phyloP scores from a whole-genome alignment of 495 filamentous ascomycete species.

The Podospora conica region DNA sequence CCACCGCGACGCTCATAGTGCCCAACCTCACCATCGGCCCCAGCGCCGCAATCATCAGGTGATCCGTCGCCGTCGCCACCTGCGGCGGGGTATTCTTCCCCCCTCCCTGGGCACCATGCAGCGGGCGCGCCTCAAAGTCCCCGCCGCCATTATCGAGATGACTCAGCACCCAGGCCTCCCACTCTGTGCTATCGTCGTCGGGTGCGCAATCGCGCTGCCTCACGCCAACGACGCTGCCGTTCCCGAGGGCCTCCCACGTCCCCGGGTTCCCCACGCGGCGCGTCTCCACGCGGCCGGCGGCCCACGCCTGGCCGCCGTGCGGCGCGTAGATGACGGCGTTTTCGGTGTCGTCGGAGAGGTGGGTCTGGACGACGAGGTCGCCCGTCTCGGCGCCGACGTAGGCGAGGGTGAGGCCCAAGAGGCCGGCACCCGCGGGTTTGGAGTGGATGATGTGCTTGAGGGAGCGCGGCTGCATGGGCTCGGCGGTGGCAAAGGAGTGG shows the following conservation, averaged over 20 bases:
- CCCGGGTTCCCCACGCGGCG: constrained; percentile 43
- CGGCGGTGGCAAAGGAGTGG: constrained; percentile 51
- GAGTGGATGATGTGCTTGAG: constrained; percentile 45
- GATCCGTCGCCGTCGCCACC: constrained; percentile 15
- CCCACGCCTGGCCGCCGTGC: constrained; percentile 35
- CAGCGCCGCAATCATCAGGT: constrained; percentile 52
- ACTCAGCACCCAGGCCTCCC: constrained; percentile 63
- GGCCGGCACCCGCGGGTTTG: constrained; percentile 39
- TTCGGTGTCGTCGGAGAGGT: constrained; percentile 43
- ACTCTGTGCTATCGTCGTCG: constrained; percentile 25
- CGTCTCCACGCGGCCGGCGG: constrained; percentile 31
- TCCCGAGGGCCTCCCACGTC: constrained; percentile 40
- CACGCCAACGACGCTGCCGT: constrained; percentile 46
- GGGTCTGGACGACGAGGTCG: constrained; percentile 51
- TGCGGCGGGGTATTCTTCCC: constrained; percentile 18
- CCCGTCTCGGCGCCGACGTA: constrained; percentile 47
- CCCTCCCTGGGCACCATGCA: constrained; percentile 26
- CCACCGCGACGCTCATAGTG: constrained; percentile 54
- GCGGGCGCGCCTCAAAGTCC: constrained; percentile 33
- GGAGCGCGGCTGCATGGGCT: constrained; percentile 47
- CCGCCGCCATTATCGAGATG: constrained; percentile 29
- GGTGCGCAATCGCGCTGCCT: constrained; percentile 14
- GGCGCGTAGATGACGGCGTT: constrained; percentile 36
- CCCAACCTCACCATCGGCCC: constrained; percentile 57
- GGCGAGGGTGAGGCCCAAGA: constrained; percentile 48